Evolutionary conservation across 106 monocot genomes (phyloP).

Genomic region (Allium sativum): DNA sequence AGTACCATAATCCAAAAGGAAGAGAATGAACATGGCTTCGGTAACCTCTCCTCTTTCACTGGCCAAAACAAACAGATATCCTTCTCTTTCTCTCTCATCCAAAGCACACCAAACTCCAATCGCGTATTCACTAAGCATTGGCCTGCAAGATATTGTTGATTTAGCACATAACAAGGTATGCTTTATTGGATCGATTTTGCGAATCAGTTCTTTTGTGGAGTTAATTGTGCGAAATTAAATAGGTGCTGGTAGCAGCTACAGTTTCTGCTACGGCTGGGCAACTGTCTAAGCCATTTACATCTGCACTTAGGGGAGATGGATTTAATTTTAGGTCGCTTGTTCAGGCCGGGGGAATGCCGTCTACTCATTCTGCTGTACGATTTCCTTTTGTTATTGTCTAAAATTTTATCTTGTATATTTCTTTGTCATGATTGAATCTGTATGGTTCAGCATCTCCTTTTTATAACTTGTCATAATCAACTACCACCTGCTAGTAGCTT

Average conservation of each 20-base stretch:
- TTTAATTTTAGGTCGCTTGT: conserved; percentile 30
- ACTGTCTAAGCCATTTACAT: conserved; percentile 41
- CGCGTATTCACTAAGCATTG: conserved; percentile 10
- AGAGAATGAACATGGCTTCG: not conserved
- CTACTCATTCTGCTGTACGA: conserved; percentile 53
- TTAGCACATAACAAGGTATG: conserved; percentile 44
- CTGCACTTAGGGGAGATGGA: conserved; percentile 19
- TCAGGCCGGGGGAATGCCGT: conserved; percentile 61
- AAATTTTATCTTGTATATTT: too few species aligned
- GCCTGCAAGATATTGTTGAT: conserved; percentile 25
- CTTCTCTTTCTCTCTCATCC: not conserved
- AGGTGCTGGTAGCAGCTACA: conserved; percentile 49
- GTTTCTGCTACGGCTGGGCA: conserved; percentile 39
- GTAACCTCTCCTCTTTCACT: conserved; percentile 1
- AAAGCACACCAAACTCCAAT: conserved; percentile 6
- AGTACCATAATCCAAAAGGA: not conserved
- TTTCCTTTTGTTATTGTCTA: not conserved
- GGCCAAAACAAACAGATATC: conserved; percentile 4
- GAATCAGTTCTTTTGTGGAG: not conserved
- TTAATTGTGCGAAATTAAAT: not conserved
- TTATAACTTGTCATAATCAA: too few species aligned
- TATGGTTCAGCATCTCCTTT: too few species aligned
- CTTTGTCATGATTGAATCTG: too few species aligned
- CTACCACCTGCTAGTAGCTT: too few species aligned
- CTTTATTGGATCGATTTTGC: not conserved